Base-by-base conservation (phyloP, 768 basidiomycete genomes). In the Pleurotus djamor region DNA sequence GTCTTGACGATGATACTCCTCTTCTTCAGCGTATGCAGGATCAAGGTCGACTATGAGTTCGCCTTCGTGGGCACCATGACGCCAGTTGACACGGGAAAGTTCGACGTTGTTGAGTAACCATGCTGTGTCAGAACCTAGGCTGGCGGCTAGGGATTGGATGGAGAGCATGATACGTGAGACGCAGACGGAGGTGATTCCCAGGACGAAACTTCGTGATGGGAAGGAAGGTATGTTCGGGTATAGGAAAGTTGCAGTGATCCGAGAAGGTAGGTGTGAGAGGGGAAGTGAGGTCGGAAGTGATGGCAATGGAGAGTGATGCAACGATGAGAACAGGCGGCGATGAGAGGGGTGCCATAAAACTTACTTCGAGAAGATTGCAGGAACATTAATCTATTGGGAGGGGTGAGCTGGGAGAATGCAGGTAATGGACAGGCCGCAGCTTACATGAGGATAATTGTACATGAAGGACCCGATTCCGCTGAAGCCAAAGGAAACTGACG, bases 71-170 rank as follows among this genome's bases (percentile, higher is more conserved):
- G 63, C 61, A 6, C 77, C 79, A 9, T 33, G 66, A 28, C 68
- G 71, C 74, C 76, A 79, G 1, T 64, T 70, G 3, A 81, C 72
- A 28, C 79, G 76, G 43, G 73, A 75, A 28, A 82, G 69, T 65
- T 82, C 79, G 5, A 75, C 72, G 60, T 77, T 73, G 63, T 71
- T 80, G 21, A 82, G 71, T 6, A 81, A 66, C 78, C 75, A 80
- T 9, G 71, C 70, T 1, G 76, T 71, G 37, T 77, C 74, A 5
- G 79, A 75, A 35, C 77, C 74, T 16, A 76, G 65, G 14, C 69
- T 68, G 32, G 72, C 68, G 13, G 81, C 76, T n/a, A 81, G 65
- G 1, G 78, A 79, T 50, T 73, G 71, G 48, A 78, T 75, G 59
- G 71, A 74, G 49, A 79, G 69, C 73, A 77, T 75, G 16, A 73